phyloP scores from a whole-genome alignment of 2,329 filamentous ascomycete genomes.

The Parastagonospora nodorum region DNA sequence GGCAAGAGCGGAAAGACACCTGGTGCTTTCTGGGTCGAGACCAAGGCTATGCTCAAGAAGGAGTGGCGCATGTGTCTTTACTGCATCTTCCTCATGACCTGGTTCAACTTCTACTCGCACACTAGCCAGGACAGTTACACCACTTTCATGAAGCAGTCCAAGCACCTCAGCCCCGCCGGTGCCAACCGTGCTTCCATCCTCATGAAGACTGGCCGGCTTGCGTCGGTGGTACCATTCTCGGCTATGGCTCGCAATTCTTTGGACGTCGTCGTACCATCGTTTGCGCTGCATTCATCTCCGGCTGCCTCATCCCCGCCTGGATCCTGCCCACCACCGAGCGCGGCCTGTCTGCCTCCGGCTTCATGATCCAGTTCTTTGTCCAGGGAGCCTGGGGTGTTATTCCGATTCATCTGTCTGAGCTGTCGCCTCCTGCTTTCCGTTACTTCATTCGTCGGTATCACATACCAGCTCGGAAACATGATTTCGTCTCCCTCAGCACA shows the following conservation, averaged over 20 bases:
- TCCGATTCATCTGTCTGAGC: slow-evolving; percentile 73
- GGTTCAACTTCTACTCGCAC: slow-evolving; percentile 69
- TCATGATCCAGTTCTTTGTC: slow-evolving; percentile 67
- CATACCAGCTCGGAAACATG: slow-evolving; percentile 78
- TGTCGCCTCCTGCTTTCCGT: slow-evolving; percentile 71
- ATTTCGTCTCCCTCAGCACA: slow-evolving; percentile 74
- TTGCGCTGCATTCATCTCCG: slow-evolving; percentile 63
- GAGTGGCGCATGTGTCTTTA: slow-evolving; percentile 82
- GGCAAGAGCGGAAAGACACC: slow-evolving; percentile 52
- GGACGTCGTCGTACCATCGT: slow-evolving; percentile 74
- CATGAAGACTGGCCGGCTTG: slow-evolving; percentile 80
- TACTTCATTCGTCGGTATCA: slow-evolving; percentile 72
- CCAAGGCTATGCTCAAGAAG: slow-evolving; percentile 66
- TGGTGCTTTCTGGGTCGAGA: slow-evolving; percentile 70
- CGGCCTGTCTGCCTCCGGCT: slow-evolving; percentile 66
- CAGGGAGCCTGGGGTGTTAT: slow-evolving; percentile 53
- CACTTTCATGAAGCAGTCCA: slow-evolving; percentile 76
- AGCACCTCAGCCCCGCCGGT: slow-evolving; percentile 66
- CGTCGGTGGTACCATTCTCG: slow-evolving; percentile 73
- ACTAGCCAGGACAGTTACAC: slow-evolving; percentile 82
- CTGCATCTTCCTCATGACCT: slow-evolving; percentile 78
- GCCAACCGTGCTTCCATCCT: slow-evolving; percentile 78
- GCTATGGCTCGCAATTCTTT: slow-evolving; percentile 75
- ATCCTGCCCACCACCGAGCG: slow-evolving; percentile 67
- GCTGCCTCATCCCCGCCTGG: slow-evolving; percentile 69